These are phyloP conservation scores for Crithidia bombi DNA, from an alignment of 208 protist genomes.

Conservation along the genomic window DNA sequence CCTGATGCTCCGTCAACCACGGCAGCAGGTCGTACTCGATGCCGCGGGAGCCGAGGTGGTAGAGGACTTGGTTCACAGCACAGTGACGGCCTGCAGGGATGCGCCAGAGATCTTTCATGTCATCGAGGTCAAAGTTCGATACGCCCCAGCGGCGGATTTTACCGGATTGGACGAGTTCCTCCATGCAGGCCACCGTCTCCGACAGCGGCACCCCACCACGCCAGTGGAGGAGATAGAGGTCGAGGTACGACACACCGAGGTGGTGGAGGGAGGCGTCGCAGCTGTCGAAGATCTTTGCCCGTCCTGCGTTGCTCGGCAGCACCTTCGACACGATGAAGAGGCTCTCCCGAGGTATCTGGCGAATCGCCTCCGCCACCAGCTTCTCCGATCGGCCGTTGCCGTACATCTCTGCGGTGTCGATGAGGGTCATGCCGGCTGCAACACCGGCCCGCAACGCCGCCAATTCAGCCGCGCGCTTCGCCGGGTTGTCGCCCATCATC, in stretches of 20 bases:
- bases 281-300: conserved; percentile 64
- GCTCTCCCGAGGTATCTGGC: conserved; percentile 57
- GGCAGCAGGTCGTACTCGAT: conserved; percentile 72
- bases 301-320: conserved; percentile 86
- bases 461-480: conserved; percentile 26
- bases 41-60: conserved; percentile 81
- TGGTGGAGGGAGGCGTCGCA: conserved; percentile 67
- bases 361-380: conserved; percentile 48
- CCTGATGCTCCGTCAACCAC: conserved; percentile 47
- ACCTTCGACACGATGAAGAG: conserved; percentile 94
- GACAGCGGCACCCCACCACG: conserved; percentile 43
- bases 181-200: conserved; percentile 86
- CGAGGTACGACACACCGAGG: conserved; percentile 79
- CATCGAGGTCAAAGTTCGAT: conserved; percentile 76
- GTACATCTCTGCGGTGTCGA: conserved; percentile 67
- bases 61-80: conserved; percentile 82
- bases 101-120: conserved; percentile 71
- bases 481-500: conserved; percentile 43
- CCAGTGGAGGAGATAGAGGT: conserved; percentile 94
- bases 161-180: conserved; percentile 69
- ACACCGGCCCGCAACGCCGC: conserved; percentile 42
- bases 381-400: conserved; percentile 49
- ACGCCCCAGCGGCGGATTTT: conserved; percentile 84
- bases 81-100: conserved; percentile 54
- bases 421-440: conserved; percentile 43